phyloP scores from a whole-genome alignment of 2,329 filamentous ascomycete genomes.

The Fusarium citri region DNA sequence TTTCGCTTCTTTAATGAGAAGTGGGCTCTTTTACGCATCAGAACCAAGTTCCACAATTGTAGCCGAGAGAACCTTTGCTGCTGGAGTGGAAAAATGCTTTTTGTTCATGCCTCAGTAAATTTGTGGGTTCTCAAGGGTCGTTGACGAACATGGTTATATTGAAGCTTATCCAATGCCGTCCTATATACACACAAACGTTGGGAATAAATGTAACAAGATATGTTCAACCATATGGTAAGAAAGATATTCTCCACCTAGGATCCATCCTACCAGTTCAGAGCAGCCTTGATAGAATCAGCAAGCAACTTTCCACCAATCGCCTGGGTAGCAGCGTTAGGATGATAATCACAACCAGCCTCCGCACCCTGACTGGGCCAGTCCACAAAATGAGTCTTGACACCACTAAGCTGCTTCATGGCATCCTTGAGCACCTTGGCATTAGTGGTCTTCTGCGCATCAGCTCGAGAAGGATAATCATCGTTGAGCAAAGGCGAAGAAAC shows the following conservation, averaged over 20 bases:
- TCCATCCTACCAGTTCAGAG: constrained; percentile 17
- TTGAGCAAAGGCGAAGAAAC: constrained; percentile 55
- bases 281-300: constrained; percentile 42
- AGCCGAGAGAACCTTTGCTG: neutral
- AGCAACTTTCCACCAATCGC: constrained; percentile 47
- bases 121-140: accelerated
- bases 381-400: constrained; percentile 52
- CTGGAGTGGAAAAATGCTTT: neutral
- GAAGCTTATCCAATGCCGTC: neutral
- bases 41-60: neutral
- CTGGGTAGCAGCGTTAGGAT: constrained; percentile 55
- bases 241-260: accelerated
- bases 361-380: constrained; percentile 56
- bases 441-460: constrained; percentile 54
- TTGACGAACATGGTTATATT: neutral
- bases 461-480: constrained; percentile 52
- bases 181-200: neutral
- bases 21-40: neutral
- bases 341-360: constrained; percentile 57
- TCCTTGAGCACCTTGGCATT: constrained; percentile 51
- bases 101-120: neutral
- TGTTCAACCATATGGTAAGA: accelerated
- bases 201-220: neutral
- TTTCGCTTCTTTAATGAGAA: neutral
- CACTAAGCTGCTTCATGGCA: constrained; percentile 49